A percentile compares a stretch with the other conserved stretches of the same genome.
phyloP scores from a whole-genome alignment of 176 grass and related monocot species.

The Lolium rigidum region DNA sequence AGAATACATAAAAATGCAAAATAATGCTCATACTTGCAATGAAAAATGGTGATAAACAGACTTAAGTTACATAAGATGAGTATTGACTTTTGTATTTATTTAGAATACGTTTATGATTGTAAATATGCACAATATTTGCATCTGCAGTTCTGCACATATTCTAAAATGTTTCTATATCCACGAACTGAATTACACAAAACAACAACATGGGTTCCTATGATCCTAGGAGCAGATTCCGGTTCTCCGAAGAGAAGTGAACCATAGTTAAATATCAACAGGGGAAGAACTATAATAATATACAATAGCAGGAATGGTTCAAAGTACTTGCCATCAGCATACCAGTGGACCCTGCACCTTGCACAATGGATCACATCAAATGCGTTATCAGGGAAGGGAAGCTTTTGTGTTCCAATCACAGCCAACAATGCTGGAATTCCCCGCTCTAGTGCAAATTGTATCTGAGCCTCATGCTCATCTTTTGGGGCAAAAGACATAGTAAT shows the following conservation, averaged over 20 bases:
- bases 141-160: not conserved
- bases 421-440: conserved; percentile 87
- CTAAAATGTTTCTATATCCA: conserved; percentile 1
- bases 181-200: not conserved
- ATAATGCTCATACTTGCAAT: not conserved
- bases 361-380: conserved; percentile 91
- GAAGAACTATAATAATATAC: conserved; percentile 28
- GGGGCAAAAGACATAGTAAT: conserved; percentile 96
- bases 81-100: not conserved
- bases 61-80: conserved; percentile 15
- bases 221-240: not conserved
- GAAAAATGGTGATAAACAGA: not conserved
- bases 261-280: not conserved
- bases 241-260: not conserved
- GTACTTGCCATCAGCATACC: conserved; percentile 85
- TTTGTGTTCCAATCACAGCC: conserved; percentile 87
- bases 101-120: not conserved
- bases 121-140: not conserved
- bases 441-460: conserved; percentile 94
- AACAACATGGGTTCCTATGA: conserved; percentile 1
- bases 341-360: conserved; percentile 91
- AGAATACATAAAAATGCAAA: not conserved
- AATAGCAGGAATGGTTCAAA: conserved; percentile 44
- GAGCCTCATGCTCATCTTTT: conserved; percentile 96
- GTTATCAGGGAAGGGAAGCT: conserved; percentile 91